Evolutionary conservation across 2,329 filamentous ascomycete genomes (phyloP).

Genomic region (Chrysoporthe cubensis): DNA sequence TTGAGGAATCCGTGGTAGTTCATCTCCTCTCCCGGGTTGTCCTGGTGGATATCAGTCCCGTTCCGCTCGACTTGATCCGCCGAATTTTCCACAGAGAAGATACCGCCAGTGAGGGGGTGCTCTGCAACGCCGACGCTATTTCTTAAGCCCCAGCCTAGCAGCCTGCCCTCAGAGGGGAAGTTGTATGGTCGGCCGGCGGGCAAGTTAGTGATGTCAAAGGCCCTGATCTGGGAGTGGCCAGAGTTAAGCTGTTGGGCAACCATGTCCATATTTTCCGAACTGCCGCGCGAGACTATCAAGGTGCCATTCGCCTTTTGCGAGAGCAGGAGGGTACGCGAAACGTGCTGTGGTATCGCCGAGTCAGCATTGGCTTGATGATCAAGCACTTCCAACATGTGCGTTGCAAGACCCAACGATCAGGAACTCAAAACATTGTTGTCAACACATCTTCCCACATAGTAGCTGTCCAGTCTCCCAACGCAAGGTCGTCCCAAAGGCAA

Average conservation of each 20-base stretch:
- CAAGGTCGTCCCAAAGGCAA: no score
- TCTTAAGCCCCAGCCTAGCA: conserved; percentile 67
- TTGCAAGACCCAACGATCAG: background rate
- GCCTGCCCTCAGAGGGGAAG: conserved; percentile 51
- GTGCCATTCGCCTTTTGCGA: conserved; percentile 57
- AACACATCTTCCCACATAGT: no score
- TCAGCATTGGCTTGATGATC: background rate
- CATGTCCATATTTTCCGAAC: conserved; percentile 63
- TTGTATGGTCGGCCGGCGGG: conserved; percentile 41
- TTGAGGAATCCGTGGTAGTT: conserved; percentile 68
- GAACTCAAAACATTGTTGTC: no score
- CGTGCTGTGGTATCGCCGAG: conserved; percentile 46
- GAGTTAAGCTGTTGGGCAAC: conserved; percentile 53
- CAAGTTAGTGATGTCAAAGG: conserved; percentile 49
- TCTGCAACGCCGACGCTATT: conserved; percentile 72
- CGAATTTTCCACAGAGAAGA: conserved; percentile 68
- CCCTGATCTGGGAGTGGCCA: conserved; percentile 70
- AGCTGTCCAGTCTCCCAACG: no score
- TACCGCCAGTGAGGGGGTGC: conserved; percentile 51
- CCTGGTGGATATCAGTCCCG: conserved; percentile 61
- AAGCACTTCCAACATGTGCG: background rate
- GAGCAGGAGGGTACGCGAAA: conserved; percentile 68
- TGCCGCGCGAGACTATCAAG: conserved; percentile 70
- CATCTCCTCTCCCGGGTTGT: conserved; percentile 73
- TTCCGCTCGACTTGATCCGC: conserved; percentile 62